phyloP scores from a whole-genome alignment of 768 basidiomycete genomes.

The Hypholoma fasciculare region DNA sequence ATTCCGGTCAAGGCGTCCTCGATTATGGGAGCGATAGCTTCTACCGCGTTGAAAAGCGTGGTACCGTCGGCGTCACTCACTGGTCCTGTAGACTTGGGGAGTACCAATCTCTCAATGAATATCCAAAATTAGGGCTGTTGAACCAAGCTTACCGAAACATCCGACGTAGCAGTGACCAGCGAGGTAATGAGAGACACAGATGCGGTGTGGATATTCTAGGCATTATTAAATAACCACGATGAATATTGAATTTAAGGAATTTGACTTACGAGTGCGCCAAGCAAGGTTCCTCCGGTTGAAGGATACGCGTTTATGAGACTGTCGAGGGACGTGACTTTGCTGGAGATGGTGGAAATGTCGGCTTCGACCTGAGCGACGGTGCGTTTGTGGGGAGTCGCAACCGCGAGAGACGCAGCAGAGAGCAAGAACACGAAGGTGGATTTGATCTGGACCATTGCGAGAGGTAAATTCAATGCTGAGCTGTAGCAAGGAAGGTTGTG shows the following conservation, averaged over 20 bases:
- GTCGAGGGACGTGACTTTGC: conserved; percentile 28
- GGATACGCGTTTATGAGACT: conserved; percentile 31
- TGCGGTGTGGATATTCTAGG: conserved; percentile 25
- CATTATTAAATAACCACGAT: not conserved
- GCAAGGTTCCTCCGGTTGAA: conserved; percentile 19
- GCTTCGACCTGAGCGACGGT: conserved; percentile 27
- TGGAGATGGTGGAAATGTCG: conserved; percentile 28
- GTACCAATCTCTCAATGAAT: no score
- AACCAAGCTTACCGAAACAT: conserved; percentile 20
- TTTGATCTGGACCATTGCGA: not conserved
- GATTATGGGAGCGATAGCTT: conserved; percentile 15
- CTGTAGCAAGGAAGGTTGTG: no score
- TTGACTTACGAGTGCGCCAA: conserved; percentile 24
- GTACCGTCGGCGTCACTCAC: conserved; percentile 23
- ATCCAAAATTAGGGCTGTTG: no score
- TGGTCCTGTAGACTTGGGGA: conserved; percentile 12
- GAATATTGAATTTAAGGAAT: not conserved
- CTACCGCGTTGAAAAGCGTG: conserved; percentile 19
- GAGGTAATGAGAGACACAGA: conserved; percentile 18
- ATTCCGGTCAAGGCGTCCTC: conserved; percentile 17
- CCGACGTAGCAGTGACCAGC: conserved; percentile 26
- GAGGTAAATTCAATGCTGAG: no score
- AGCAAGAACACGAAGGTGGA: not conserved
- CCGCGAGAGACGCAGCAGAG: not conserved
- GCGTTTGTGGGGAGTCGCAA: not conserved